A percentile compares a stretch with the other conserved stretches of the same genome.
Evolutionary conservation across 352 stramenopile genomes (phyloP).

Genomic region (Phytopythium oedochilum): DNA sequence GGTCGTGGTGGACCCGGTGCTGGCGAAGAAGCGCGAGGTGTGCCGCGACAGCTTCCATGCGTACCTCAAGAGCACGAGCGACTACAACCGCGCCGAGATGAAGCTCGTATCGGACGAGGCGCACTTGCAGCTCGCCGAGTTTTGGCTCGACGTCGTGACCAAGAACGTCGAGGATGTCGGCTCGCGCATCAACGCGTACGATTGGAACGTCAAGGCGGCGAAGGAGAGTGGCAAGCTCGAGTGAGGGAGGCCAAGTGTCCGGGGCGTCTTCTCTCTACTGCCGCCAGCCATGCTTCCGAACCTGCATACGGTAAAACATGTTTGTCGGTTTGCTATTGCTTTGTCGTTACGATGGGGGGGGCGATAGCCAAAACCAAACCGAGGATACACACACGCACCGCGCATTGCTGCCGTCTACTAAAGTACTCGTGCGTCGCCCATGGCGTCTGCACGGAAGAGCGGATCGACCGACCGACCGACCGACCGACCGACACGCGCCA

Average conservation of each 20-base stretch:
- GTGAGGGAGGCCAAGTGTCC: too few species aligned
- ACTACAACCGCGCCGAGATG: conserved; percentile 56
- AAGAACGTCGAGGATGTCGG: conserved; percentile 71
- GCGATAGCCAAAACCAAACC: background rate
- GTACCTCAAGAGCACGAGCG: conserved; percentile 49
- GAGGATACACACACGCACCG: background rate
- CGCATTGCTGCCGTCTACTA: conserved; percentile 1
- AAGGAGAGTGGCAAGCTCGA: conserved; percentile 16
- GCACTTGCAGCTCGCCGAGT: conserved; percentile 58
- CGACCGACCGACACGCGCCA: too few species aligned
- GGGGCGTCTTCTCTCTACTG: too few species aligned
- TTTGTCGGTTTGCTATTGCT: background rate
- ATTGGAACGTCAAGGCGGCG: conserved; percentile 76
- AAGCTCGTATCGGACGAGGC: conserved; percentile 46
- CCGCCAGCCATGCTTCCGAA: background rate
- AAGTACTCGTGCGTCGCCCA: conserved; percentile 1
- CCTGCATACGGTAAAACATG: background rate
- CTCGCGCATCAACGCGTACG: conserved; percentile 68
- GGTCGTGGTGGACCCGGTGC: conserved; percentile 20
- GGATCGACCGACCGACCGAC: too few species aligned
- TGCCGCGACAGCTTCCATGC: conserved; percentile 36
- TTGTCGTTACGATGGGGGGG: background rate
- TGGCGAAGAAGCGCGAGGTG: conserved; percentile 35
- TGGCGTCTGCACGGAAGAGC: background rate
- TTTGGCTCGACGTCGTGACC: conserved; percentile 53